Percentiles rank a stretch among this genome's conserved stretches.
phyloP scores from a whole-genome alignment of 148 eudicot genomes.

The Polygonum aviculare region DNA sequence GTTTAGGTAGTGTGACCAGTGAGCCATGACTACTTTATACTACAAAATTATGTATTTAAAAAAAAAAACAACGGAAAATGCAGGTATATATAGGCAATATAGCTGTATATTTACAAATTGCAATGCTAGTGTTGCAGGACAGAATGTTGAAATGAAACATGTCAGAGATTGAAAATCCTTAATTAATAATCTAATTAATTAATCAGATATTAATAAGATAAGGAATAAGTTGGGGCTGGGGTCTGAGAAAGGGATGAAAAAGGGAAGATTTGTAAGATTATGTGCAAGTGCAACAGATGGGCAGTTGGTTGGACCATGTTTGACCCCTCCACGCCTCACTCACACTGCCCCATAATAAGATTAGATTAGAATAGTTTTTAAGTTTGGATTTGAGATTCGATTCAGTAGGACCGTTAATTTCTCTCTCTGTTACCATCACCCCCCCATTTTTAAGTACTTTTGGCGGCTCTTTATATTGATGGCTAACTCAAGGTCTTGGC shows the following conservation, averaged over 20 bases:
- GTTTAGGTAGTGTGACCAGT: too few species aligned
- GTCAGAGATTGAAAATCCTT: neutral
- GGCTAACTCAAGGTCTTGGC: too few species aligned
- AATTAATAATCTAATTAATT: too few species aligned
- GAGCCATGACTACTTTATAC: neutral
- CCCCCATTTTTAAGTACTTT: too few species aligned
- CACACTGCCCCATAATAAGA: neutral
- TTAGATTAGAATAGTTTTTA: too few species aligned
- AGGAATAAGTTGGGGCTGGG: neutral
- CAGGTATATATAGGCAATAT: too few species aligned
- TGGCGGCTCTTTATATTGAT: too few species aligned
- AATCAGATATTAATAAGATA: neutral
- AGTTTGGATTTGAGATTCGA: too few species aligned
- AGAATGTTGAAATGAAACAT: neutral
- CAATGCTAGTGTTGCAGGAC: neutral
- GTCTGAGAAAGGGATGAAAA: neutral
- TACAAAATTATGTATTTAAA: too few species aligned
- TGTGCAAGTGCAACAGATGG: neutral
- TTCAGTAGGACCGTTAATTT: too few species aligned
- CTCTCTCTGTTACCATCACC: too few species aligned
- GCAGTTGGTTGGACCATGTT: neutral
- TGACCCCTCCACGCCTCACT: conserved; percentile 4
- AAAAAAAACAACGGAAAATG: neutral
- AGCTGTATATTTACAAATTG: too few species aligned
- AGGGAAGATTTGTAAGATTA: conserved; percentile 4